These are phyloP conservation scores for Elaphomyces granulatus DNA, from an alignment of 495 filamentous ascomycete species.

Conservation along the genomic window DNA sequence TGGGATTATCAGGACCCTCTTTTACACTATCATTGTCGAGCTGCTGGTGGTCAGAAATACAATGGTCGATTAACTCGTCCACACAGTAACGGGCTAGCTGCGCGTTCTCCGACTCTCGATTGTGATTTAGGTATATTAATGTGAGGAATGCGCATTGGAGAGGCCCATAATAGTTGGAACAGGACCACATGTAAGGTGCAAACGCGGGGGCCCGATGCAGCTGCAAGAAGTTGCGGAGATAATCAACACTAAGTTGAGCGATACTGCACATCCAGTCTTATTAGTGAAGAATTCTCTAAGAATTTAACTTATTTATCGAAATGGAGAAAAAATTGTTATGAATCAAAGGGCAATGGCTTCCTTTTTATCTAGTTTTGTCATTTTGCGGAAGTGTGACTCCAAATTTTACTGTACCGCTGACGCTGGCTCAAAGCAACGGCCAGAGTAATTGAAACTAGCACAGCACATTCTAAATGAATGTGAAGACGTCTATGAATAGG, in stretches of 20 bases:
- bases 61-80: not conserved
- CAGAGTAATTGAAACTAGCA: no score
- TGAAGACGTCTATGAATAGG: no score
- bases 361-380: no score
- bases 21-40: not conserved
- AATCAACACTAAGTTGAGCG: slow-evolving; percentile 1
- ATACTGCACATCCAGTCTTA: slow-evolving; percentile 4
- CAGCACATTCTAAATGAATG: no score
- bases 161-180: slow-evolving; percentile 2
- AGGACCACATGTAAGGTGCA: slow-evolving; percentile 10
- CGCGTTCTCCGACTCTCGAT: not conserved
- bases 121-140: slow-evolving; percentile 2
- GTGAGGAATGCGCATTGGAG: slow-evolving; percentile 4
- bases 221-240: slow-evolving; percentile 5
- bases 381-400: no score
- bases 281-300: not conserved
- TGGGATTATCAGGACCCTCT: not conserved
- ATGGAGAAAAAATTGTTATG: no score
- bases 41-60: not conserved
- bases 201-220: slow-evolving; percentile 7
- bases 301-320: not conserved
- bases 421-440: no score
- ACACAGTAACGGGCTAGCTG: not conserved
- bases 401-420: no score
- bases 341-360: no score